phyloP scores from a whole-genome alignment of 2,329 filamentous ascomycete species.

The Ophiostoma sp. region DNA sequence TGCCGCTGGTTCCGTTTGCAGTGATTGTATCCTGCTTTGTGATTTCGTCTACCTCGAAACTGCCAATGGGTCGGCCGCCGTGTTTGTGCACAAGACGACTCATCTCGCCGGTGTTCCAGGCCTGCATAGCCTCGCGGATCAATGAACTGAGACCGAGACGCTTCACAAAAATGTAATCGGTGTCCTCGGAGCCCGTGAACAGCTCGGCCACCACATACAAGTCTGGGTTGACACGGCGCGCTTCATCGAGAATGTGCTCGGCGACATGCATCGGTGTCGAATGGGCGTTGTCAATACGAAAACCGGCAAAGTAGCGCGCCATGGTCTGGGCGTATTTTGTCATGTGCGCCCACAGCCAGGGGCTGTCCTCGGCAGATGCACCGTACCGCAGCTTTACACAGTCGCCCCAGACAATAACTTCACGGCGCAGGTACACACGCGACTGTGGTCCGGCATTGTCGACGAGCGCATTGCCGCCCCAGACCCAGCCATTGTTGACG shows the following conservation, averaged over 20 bases:
- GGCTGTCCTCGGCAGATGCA: slow-evolving; percentile 70
- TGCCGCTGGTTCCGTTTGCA: slow-evolving; percentile 26
- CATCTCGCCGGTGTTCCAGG: slow-evolving; percentile 90
- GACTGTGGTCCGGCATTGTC: slow-evolving; percentile 90
- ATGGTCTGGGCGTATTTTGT: slow-evolving; percentile 83
- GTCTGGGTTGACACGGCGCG: slow-evolving; percentile 79
- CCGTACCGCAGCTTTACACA: slow-evolving; percentile 97
- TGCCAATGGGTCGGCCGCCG: slow-evolving; percentile 89
- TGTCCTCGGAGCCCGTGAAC: slow-evolving; percentile 91
- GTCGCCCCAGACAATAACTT: slow-evolving; percentile 97
- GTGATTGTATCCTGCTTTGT: slow-evolving; percentile 34
- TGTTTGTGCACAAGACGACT: slow-evolving; percentile 90
- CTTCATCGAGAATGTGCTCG: slow-evolving; percentile 89
- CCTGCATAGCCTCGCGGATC: slow-evolving; percentile 97
- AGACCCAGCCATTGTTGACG: slow-evolving; percentile 97
- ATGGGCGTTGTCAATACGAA: slow-evolving; percentile 97
- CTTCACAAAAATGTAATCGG: slow-evolving; percentile 94
- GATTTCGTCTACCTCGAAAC: slow-evolving; percentile 89
- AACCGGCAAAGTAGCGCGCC: slow-evolving; percentile 90
- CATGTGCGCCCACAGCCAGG: slow-evolving; percentile 95
- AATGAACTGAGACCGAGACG: slow-evolving; percentile 83
- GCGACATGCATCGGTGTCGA: slow-evolving; percentile 93
- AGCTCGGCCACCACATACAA: slow-evolving; percentile 90
- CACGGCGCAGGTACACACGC: slow-evolving; percentile 85
- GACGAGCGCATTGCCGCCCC: slow-evolving; percentile 88